Base-by-base conservation (phyloP, 305 asterid genomes). In the Fraxinus albicans region DNA sequence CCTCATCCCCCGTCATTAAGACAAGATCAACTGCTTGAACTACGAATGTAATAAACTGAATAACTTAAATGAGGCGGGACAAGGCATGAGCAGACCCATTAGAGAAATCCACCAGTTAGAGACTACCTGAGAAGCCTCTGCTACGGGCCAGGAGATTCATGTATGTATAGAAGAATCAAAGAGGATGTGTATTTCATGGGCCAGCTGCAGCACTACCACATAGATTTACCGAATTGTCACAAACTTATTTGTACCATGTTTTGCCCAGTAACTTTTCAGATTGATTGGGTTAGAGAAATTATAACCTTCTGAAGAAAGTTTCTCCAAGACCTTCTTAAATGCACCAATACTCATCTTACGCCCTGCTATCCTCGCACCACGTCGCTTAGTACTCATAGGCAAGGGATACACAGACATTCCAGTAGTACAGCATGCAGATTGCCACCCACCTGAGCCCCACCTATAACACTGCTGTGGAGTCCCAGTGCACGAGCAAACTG, bases 401-500 rank as follows among this genome's bases (percentile, higher is more conserved):
- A 94, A 86, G 2, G 99, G 99, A 83, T 95, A 90, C 13, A 83
- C 44, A 38, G 98, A 95, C 88, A 93, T 29, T 31, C 90, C 87
- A 8, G 93, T 95, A 19, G 98, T 94, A 85, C 98, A 94, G 84
- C 99, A 95, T 34, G 98, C 98, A 0, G 99, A 95, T 79, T 95
- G 98, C 99, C 99, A 95, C 55, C 99, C 99, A 84, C 98, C 99
- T 50, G 93, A 90, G 70, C 99, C 99, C 99, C 99, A 95, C 89
- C 98, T 90, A 82, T 95, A 95, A 53, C 98, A 95, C 86, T 92
- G 93, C 70, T 94, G 98, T 42, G 95, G 91, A 67, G 89, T 77
- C 38, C 98, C 97, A 9, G 99, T 95, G 89, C 97, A 95, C 2
- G 99, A 92, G 90, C 99, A 95, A 83, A 94, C 86, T 0, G 99